phyloP scores from a whole-genome alignment of 805 yeast species.

The Myxozyma sirexii region DNA sequence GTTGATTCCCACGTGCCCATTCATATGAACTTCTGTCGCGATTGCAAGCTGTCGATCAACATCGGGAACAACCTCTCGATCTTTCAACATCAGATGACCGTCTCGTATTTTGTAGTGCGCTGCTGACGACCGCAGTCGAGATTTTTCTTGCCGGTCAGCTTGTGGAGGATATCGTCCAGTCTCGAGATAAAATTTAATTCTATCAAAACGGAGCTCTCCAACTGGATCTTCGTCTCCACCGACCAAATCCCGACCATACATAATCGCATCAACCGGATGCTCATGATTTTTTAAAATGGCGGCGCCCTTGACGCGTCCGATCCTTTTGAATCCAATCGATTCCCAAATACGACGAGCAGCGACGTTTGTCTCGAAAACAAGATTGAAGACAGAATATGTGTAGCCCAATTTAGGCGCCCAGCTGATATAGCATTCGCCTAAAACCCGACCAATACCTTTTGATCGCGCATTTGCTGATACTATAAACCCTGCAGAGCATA shows the following conservation, averaged over 20 bases:
- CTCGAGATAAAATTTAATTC: conserved; percentile 73
- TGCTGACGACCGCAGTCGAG: conserved; percentile 78
- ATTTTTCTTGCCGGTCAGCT: conserved; percentile 80
- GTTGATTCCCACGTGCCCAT: conserved; percentile 84
- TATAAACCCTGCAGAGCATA: conserved; percentile 85
- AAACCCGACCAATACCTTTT: conserved; percentile 84
- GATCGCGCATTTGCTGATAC: conserved; percentile 93
- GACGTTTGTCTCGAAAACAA: conserved; percentile 85
- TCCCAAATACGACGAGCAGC: conserved; percentile 82
- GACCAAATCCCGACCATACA: conserved; percentile 79
- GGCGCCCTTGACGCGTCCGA: conserved; percentile 83
- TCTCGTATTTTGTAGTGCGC: conserved; percentile 67
- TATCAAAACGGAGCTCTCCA: conserved; percentile 66
- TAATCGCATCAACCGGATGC: conserved; percentile 81
- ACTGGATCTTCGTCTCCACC: conserved; percentile 54
- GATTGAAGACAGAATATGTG: conserved; percentile 77
- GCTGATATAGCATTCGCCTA: conserved; percentile 79
- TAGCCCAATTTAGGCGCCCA: conserved; percentile 93
- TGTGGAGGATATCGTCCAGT: conserved; percentile 85
- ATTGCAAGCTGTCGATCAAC: conserved; percentile 73
- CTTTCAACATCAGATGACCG: conserved; percentile 75
- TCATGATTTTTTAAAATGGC: conserved; percentile 85
- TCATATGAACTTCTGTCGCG: conserved; percentile 67
- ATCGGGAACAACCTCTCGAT: conserved; percentile 80
- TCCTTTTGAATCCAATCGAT: conserved; percentile 68